A percentile compares a stretch with the other conserved stretches of the same genome.
phyloP scores from a whole-genome alignment of 2,329 filamentous ascomycete species.

The Pestalotiopsis sp. region DNA sequence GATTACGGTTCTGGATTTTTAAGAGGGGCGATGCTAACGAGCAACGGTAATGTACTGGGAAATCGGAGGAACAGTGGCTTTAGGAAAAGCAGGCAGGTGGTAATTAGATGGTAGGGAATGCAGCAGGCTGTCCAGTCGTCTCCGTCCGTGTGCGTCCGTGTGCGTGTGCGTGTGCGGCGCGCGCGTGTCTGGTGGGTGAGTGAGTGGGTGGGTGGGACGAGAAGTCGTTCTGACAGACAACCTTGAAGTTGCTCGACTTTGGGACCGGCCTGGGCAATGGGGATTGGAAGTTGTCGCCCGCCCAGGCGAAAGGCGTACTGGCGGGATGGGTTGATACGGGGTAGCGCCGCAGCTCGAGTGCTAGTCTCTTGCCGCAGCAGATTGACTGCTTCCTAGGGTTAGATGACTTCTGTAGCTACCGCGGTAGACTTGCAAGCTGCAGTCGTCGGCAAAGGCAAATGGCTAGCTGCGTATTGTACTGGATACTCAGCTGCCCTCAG shows the following conservation, averaged over 20 bases:
- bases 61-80: background rate
- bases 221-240: background rate
- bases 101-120: background rate
- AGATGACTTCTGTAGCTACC: background rate
- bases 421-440: background rate
- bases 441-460: background rate
- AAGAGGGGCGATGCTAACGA: background rate
- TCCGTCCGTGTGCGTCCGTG: background rate
- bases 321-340: constrained; percentile 1
- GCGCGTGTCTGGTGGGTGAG: background rate
- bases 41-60: background rate
- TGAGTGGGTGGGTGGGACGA: constrained; percentile 1
- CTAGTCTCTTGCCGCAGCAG: background rate
- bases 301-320: background rate
- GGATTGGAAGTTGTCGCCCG: background rate
- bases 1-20: background rate
- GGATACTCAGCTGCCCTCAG: too few relatives aligned
- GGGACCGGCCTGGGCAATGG: background rate
- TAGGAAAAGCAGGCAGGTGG: background rate
- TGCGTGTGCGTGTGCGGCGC: background rate
- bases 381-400: background rate
- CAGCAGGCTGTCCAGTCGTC: background rate
- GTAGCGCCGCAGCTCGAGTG: constrained; percentile 1
- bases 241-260: background rate
- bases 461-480: too few relatives aligned